Conservation (phyloP, 2,329 filamentous ascomycete genomes). For the Fusarium metavorans region DNA sequence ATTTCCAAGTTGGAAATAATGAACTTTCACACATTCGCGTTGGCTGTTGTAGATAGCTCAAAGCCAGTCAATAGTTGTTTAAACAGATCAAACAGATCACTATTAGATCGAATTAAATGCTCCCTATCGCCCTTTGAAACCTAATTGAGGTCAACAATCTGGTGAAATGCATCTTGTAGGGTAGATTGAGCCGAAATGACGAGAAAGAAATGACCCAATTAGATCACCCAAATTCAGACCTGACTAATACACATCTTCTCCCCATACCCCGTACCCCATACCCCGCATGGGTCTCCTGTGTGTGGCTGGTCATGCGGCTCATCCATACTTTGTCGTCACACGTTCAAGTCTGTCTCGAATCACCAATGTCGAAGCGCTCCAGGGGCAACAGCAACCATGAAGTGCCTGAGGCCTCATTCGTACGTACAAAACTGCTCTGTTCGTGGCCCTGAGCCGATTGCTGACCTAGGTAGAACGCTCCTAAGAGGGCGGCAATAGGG, state of each 20-base stretch:
- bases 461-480: not conserved
- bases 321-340: not conserved
- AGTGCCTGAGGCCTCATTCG: not conserved
- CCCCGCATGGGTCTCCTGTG: slow-evolving; percentile 1
- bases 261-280: not conserved
- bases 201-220: not conserved
- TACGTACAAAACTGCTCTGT: not conserved
- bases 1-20: not conserved
- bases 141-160: not conserved
- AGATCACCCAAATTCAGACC: not conserved
- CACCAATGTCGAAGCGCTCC: slow-evolving; percentile 4
- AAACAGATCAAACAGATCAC: not conserved
- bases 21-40: not conserved
- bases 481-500: slow-evolving; percentile 4
- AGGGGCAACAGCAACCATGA: not conserved
- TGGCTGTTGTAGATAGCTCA: too few relatives aligned
- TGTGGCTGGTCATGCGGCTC: not conserved
- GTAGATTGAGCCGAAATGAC: not conserved
- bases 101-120: not conserved
- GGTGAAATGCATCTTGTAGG: not conserved
- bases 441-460: not conserved
- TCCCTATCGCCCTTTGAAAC: not conserved
- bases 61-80: not conserved
- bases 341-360: not conserved
- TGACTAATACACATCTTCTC: not conserved